phyloP scores from a whole-genome alignment of 2,329 filamentous ascomycete species.

The Zymoseptoria crescenta region DNA sequence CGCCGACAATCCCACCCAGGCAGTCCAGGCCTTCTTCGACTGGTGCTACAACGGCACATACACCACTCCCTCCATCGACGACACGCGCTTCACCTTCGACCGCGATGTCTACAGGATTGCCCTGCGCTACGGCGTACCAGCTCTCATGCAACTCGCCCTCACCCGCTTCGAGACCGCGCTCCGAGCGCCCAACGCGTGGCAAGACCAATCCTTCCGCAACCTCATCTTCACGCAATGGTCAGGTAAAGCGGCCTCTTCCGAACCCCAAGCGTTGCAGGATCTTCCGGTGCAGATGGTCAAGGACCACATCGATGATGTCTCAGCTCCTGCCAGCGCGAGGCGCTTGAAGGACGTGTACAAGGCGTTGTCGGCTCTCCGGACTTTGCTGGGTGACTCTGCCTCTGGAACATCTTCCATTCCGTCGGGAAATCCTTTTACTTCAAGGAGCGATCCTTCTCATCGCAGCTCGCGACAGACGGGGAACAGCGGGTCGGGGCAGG shows the following conservation, averaged over 20 bases:
- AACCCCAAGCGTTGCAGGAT: neutral
- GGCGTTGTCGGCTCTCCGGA: too few species aligned
- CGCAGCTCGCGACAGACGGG: too few species aligned
- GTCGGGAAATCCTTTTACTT: neutral
- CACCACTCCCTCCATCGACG: neutral
- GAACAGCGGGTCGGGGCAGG: too few species aligned
- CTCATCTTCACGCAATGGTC: neutral
- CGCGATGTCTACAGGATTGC: neutral
- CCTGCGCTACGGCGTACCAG: neutral
- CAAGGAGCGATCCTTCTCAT: neutral
- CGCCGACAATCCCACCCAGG: neutral
- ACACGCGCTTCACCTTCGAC: neutral
- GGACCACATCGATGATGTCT: neutral
- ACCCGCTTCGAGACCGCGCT: neutral
- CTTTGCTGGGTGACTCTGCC: too few species aligned
- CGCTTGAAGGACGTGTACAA: too few species aligned
- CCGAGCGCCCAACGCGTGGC: neutral
- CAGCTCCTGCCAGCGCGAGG: too few species aligned
- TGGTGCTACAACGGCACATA: neutral
- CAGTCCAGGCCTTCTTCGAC: neutral
- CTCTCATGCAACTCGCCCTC: neutral
- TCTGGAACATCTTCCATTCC: neutral
- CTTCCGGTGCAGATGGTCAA: neutral
- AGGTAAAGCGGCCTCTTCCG: neutral
- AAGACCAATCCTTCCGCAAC: neutral